Percentiles rank a stretch among this genome's conserved stretches.
Conservation (phyloP, 768 basidiomycete species). For the Agaricus blazei region DNA sequence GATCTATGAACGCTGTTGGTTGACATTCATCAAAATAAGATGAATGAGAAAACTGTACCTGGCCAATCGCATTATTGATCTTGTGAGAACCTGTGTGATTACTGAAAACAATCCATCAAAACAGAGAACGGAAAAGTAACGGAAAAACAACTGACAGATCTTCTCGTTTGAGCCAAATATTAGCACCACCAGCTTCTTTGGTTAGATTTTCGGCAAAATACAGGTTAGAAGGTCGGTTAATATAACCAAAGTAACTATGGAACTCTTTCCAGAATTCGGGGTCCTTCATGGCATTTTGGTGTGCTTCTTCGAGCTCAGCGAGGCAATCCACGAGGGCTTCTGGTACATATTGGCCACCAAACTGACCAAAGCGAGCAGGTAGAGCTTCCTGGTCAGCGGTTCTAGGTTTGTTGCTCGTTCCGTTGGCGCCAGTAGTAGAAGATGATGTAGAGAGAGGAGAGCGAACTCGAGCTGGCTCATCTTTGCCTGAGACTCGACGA, state of each 20-base stretch:
- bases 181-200: conserved; percentile 86
- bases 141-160: conserved; percentile 55
- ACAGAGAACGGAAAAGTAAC: neutral
- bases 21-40: neutral
- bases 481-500: conserved; percentile 54
- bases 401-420: neutral
- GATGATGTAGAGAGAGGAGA: conserved; percentile 26
- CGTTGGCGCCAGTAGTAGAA: conserved; percentile 1
- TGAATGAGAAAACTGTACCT: conserved; percentile 38
- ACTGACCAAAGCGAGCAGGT: conserved; percentile 87
- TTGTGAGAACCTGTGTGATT: conserved; percentile 99
- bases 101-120: conserved; percentile 30
- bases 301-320: conserved; percentile 85
- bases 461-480: conserved; percentile 28
- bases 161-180: conserved; percentile 97
- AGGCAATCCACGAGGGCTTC: conserved; percentile 94
- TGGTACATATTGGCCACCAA: conserved; percentile 97
- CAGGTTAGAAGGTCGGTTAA: conserved; percentile 88
- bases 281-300: conserved; percentile 81
- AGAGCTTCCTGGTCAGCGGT: conserved; percentile 31
- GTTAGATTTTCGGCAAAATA: conserved; percentile 92
- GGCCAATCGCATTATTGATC: conserved; percentile 98
- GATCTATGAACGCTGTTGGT: conserved; percentile 45
- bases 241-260: conserved; percentile 83
- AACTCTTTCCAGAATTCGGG: conserved; percentile 93